A percentile compares a stretch with the other conserved stretches of the same genome.
Conservation (phyloP, 768 basidiomycete genomes). For the Podaxis carcinomalis region DNA sequence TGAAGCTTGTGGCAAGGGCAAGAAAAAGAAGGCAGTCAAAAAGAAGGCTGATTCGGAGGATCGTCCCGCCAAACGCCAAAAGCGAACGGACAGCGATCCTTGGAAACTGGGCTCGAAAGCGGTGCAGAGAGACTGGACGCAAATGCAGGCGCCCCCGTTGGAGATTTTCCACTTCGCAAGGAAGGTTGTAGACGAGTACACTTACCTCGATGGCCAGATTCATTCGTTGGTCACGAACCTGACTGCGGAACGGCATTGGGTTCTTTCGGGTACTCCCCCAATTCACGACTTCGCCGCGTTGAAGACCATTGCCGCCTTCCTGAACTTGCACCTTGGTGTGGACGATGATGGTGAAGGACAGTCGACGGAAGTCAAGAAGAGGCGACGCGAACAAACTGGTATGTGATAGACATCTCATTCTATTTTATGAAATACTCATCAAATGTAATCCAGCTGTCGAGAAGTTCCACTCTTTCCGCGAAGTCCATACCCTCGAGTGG, state of each 20-base stretch:
- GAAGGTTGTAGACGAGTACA: slow-evolving; percentile 91
- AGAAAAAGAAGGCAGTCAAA: slow-evolving; percentile 32
- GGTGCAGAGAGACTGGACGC: slow-evolving; percentile 70
- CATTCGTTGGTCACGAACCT: slow-evolving; percentile 76
- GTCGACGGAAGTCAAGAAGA: slow-evolving; percentile 72
- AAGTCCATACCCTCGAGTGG: slow-evolving; percentile 90
- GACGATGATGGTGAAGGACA: slow-evolving; percentile 84
- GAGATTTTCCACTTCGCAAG: slow-evolving; percentile 93
- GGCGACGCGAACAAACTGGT: slow-evolving; percentile 83
- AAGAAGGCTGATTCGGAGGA: slow-evolving; percentile 31
- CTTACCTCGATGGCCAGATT: slow-evolving; percentile 79
- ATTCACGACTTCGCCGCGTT: slow-evolving; percentile 86
- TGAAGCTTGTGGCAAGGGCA: slow-evolving; percentile 27
- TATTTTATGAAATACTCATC: slow-evolving; percentile 10
- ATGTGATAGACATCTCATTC: slow-evolving; percentile 15
- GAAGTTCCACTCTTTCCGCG: slow-evolving; percentile 94
- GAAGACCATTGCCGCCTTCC: slow-evolving; percentile 86
- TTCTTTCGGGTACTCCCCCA: slow-evolving; percentile 95
- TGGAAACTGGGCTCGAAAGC: slow-evolving; percentile 66
- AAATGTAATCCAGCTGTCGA: slow-evolving; percentile 59
- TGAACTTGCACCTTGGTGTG: slow-evolving; percentile 87
- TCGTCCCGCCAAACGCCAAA: slow-evolving; percentile 51
- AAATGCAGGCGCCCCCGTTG: slow-evolving; percentile 79
- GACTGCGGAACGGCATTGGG: slow-evolving; percentile 82
- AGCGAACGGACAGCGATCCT: slow-evolving; percentile 64